Evolutionary conservation across 2,329 filamentous ascomycete species (phyloP).

Genomic region (Cyanodermella asteris): DNA sequence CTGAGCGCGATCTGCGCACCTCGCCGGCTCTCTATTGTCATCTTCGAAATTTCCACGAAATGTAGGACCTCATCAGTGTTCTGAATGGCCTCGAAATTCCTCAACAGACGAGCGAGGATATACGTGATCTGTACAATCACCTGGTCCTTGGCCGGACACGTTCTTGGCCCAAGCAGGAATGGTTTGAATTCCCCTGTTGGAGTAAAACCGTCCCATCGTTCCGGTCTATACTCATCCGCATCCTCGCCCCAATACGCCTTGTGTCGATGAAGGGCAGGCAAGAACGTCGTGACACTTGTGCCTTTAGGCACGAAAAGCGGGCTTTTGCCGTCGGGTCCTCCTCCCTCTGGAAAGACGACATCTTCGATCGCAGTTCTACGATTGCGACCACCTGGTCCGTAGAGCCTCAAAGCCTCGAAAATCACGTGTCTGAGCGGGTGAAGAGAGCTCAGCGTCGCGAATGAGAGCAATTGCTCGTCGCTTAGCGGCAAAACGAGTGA

Average conservation of each 20-base stretch:
- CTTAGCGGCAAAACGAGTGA: conserved; percentile 19
- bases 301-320: conserved; percentile 47
- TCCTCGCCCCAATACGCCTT: conserved; percentile 25
- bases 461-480: conserved; percentile 24
- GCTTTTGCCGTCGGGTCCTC: conserved; percentile 15
- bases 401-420: not conserved
- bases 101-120: too few relatives aligned
- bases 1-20: too few relatives aligned
- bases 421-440: conserved; percentile 1
- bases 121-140: too few relatives aligned
- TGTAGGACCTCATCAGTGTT: too few relatives aligned
- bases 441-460: not conserved
- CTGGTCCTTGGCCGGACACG: too few relatives aligned
- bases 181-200: too few relatives aligned
- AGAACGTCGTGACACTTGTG: conserved; percentile 42
- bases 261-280: conserved; percentile 55
- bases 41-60: too few relatives aligned
- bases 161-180: too few relatives aligned
- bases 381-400: not conserved
- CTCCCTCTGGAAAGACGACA: conserved; percentile 3
- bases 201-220: conserved; percentile 18
- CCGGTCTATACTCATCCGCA: conserved; percentile 18
- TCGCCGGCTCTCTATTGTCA: too few relatives aligned
- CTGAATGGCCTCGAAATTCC: too few relatives aligned
- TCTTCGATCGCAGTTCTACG: conserved; percentile 1